Evolutionary conservation across 2,329 filamentous ascomycete genomes (phyloP).

Genomic region (Fusarium sp.): DNA sequence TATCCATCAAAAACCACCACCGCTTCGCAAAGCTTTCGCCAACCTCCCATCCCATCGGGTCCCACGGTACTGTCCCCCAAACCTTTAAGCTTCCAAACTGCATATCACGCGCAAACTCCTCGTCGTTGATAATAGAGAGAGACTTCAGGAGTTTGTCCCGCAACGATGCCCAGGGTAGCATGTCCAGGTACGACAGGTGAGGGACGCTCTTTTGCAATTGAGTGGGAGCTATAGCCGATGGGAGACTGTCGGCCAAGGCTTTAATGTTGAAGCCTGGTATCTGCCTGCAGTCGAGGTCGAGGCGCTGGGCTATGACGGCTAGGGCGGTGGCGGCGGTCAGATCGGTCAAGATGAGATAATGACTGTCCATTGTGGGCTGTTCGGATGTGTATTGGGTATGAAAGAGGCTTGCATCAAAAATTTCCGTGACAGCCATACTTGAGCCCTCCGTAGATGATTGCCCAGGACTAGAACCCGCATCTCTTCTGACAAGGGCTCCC

Average conservation of each 20-base stretch:
- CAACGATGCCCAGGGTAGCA: constrained; percentile 18
- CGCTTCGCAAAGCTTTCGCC: constrained; percentile 46
- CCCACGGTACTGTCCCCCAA: constrained; percentile 13
- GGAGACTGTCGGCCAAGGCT: not conserved
- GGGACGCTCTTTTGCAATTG: constrained; percentile 7
- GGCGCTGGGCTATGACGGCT: not conserved
- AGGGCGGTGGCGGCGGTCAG: constrained; percentile 8
- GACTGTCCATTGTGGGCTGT: not conserved
- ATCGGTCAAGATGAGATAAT: constrained; percentile 6
- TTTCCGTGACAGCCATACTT: not conserved
- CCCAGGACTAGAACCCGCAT: accelerated
- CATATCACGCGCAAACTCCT: constrained; percentile 2
- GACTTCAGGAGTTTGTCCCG: constrained; percentile 20
- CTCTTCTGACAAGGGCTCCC: not conserved
- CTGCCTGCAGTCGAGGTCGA: not conserved
- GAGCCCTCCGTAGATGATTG: not conserved
- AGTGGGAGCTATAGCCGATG: not conserved
- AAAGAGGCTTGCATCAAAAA: not conserved
- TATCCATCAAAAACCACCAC: constrained; percentile 33
- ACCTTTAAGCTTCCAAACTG: not conserved
- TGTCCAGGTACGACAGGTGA: constrained; percentile 16
- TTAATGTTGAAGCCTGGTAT: not conserved
- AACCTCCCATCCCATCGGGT: constrained; percentile 56
- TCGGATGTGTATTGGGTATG: not conserved
- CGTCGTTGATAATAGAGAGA: constrained; percentile 5